phyloP scores from a whole-genome alignment of 169 alveolate species.

The Theileria orientalis region DNA sequence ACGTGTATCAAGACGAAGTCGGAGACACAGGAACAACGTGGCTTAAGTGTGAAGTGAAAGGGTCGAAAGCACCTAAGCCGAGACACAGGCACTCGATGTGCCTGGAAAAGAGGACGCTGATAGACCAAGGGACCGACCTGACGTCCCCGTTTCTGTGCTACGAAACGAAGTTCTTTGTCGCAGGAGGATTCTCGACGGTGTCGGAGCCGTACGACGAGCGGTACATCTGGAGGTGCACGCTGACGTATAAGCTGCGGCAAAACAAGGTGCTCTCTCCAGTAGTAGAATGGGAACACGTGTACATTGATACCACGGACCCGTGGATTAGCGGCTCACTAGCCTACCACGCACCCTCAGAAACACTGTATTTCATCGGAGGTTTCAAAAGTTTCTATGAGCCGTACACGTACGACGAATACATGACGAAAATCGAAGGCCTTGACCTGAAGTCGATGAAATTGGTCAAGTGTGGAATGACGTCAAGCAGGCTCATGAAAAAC shows the following conservation, averaged over 20 bases:
- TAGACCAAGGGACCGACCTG: background rate
- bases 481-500: background rate
- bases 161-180: too few species aligned
- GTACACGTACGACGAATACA: too few species aligned
- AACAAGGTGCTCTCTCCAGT: background rate
- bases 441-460: too few species aligned
- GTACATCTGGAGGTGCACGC: slow-evolving; percentile 27
- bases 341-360: background rate
- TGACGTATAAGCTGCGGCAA: background rate
- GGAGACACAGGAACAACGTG: background rate
- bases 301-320: background rate
- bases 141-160: too few species aligned
- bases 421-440: too few species aligned
- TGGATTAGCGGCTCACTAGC: slow-evolving; percentile 15
- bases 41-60: slow-evolving; percentile 3
- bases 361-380: background rate
- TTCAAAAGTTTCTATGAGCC: background rate
- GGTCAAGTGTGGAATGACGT: too few species aligned
- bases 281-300: slow-evolving; percentile 8
- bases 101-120: background rate
- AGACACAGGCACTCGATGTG: slow-evolving; percentile 26
- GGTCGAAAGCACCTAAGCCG: background rate
- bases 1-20: background rate
- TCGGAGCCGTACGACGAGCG: background rate
- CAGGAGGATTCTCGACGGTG: too few species aligned